Evolutionary conservation across 164 flowering plant genomes (phyloP), one percentile per base, ranked within the genome.

Genomic region (Vitis rupestris): DNA sequence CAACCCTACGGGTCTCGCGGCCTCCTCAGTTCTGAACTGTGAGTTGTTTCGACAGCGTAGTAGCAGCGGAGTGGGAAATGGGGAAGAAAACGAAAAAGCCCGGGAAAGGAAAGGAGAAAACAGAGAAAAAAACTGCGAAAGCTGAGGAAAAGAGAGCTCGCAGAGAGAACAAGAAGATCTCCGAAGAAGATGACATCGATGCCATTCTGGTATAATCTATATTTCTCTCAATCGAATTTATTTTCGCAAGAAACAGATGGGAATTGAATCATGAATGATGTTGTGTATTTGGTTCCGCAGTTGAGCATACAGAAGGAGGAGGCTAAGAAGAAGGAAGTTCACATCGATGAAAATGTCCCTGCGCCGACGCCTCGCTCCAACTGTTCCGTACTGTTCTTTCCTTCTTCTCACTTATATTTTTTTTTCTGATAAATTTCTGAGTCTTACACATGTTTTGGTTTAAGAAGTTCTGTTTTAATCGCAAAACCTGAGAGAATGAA

Each of bases 71-170:
- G 65, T 52, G 63, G 63, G 62, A 53, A 50, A 93, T 95, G 99
- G 99, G 97, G 80, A 95, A 95, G 89, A 95, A 95, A 64, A 78
- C 88, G 80, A 93, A 93, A 92, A 95, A 95, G 75, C 88, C 98
- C 3, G 99, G 99, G 3, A 95, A 91, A 82, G 99, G 99, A 5
- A 93, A 95, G 70, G 99, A 95, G 92, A 95, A 95, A 72, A 95
- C 99, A 0, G 98, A 91, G 86, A 84, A 70, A 65, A 95, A 93
- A 78, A 95, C 98, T 7, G 97, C 93, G 8, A 95, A 95, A 80
- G 89, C 97, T 0, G 99, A 91, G 27, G 98, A 88, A 64, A 95
- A 95, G 76, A 84, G 67, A 81, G 88, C 91, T 78, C 90, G 99
- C 17, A 77, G 99, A 68, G 99, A 93, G 53, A 77, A 74, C 81